Evolutionary conservation across 495 filamentous ascomycete species (phyloP), one percentile per base, ranked within the genome.

Genomic region (Cercophora samala): DNA sequence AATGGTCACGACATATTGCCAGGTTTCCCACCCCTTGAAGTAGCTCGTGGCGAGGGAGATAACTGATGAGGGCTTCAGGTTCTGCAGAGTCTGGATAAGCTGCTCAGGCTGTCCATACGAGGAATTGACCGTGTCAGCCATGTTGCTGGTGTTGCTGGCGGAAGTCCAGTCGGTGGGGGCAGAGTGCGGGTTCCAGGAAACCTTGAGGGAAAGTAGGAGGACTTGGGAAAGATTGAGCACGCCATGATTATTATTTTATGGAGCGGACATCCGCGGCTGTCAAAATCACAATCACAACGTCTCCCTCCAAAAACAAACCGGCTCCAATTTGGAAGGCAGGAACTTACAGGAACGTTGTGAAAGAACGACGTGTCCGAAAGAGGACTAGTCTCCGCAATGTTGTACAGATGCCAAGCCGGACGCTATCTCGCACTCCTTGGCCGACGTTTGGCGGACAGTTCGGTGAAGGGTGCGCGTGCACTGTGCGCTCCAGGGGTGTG

Each of bases 321-420:
- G 13, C 37, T 46, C 37, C 37, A 46, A 46, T 11, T 46, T 46
- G 37, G 37, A 46, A 46, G 37, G 37, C 37, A 46, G 37, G 37
- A 46, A 46, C 37, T 46, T 46, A 9, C 37, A 37, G 60, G 24
- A n/a, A 21, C 19, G n/a, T n/a, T 13, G 23, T 9, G 64, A 23
- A 21, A 42, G 25, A 17, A 11, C 6, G 3, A 32, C 26, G 26
- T 11, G 26, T 17, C 64, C 64, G 5, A n/a, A 67, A 22, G 23
- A 55, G 67, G 63, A 67, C 65, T 69, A 72, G 65, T 60, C 65
- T 63, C 70, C 70, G 68, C n/a, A 61, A n/a, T 18, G 17, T 25
- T 21, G 59, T n/a, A 24, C 19, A 4, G 6, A 60, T 13, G 42
- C 19, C 9, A 19, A 1, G 29, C 37, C 37, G 37, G 37, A 46